phyloP scores from a whole-genome alignment of 768 basidiomycete genomes.

The Inosperma sp. region DNA sequence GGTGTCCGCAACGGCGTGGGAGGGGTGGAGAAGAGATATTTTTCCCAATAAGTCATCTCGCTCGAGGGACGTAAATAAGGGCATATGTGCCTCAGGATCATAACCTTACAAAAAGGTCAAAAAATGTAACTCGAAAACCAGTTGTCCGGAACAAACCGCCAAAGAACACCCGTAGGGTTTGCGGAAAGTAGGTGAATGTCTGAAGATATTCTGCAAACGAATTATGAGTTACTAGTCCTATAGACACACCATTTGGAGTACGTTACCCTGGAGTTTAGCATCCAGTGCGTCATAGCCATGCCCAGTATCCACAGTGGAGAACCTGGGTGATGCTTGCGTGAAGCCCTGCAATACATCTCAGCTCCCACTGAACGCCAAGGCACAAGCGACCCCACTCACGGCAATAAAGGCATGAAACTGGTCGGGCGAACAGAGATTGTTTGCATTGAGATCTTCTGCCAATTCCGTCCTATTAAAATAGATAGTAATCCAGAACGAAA shows the following conservation, averaged over 20 bases:
- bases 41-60: slow-evolving; percentile 62
- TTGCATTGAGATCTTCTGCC: slow-evolving; percentile 44
- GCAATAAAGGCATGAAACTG: slow-evolving; percentile 67
- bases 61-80: slow-evolving; percentile 54
- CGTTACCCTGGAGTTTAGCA: slow-evolving; percentile 65
- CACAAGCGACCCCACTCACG: slow-evolving; percentile 26
- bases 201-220: slow-evolving; percentile 57
- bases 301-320: slow-evolving; percentile 66
- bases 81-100: slow-evolving; percentile 49
- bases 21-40: slow-evolving; percentile 56
- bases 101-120: slow-evolving; percentile 40
- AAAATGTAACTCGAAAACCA: not conserved
- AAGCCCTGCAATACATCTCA: slow-evolving; percentile 46
- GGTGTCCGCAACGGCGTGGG: slow-evolving; percentile 34
- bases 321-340: slow-evolving; percentile 68
- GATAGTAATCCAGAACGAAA: slow-evolving; percentile 73
- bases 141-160: slow-evolving; percentile 41
- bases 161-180: slow-evolving; percentile 70
- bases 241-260: not conserved
- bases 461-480: slow-evolving; percentile 63
- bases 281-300: slow-evolving; percentile 56
- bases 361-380: not conserved
- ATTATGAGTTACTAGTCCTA: not conserved
- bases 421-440: slow-evolving; percentile 55
- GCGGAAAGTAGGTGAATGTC: slow-evolving; percentile 66